A percentile compares a stretch with the other conserved stretches of the same genome.
Conservation (phyloP, 257 asterid species). For the Solanum stenotomum region DNA sequence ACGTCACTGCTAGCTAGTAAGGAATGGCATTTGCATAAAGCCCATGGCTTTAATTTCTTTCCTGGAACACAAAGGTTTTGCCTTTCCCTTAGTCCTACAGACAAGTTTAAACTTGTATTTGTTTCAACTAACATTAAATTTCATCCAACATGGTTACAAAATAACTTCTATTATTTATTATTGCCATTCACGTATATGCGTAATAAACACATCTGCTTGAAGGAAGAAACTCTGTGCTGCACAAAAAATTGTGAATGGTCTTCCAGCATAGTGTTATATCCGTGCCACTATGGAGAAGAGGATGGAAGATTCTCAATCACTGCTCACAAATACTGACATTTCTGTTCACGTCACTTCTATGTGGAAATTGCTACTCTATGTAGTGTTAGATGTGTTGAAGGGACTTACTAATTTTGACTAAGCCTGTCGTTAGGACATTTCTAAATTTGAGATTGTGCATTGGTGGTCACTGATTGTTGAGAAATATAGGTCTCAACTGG, state of each 20-base stretch:
- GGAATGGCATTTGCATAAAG: constrained; percentile 80
- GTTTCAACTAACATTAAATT: not conserved
- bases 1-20: constrained; percentile 50
- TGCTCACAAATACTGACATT: not conserved
- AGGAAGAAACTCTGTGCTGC: not conserved
- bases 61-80: constrained; percentile 92
- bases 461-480: not conserved
- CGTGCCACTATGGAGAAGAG: not conserved
- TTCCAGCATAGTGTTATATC: not conserved
- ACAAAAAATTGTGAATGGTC: not conserved
- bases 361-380: not conserved
- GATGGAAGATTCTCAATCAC: not conserved
- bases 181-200: not conserved
- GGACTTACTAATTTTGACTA: not conserved
- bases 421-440: not conserved
- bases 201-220: not conserved
- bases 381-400: not conserved
- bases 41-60: constrained; percentile 82
- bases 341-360: not conserved
- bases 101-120: not conserved
- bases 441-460: not conserved
- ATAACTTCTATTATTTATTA: not conserved
- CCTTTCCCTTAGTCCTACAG: not conserved
- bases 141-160: not conserved
- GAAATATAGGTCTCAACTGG: not conserved